Percentiles rank a stretch among this genome's conserved stretches.
Conservation (phyloP, 441 rosid genomes). For the Aleurites moluccanus region DNA sequence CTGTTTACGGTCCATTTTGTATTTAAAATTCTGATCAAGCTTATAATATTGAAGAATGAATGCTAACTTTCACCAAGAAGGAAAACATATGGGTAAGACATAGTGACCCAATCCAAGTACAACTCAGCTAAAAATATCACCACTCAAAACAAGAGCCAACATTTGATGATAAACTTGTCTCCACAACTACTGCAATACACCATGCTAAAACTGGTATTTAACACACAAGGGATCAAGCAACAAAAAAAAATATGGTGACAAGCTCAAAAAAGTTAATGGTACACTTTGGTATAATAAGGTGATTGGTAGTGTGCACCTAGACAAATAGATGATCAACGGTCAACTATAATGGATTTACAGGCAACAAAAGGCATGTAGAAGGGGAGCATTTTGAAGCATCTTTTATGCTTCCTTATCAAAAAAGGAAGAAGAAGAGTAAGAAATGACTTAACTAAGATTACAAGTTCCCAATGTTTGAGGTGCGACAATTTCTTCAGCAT, state of each 20-base stretch:
- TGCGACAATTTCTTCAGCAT: background rate
- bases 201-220: background rate
- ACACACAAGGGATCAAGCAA: background rate
- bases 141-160: background rate
- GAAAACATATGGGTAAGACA: background rate
- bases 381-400: background rate
- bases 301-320: background rate
- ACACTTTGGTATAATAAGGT: background rate
- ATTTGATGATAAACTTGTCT: background rate
- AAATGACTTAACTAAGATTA: background rate
- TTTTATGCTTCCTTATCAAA: background rate
- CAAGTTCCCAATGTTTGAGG: background rate
- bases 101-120: background rate
- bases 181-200: background rate
- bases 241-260: background rate
- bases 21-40: background rate
- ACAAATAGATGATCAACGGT: background rate
- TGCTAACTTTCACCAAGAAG: background rate
- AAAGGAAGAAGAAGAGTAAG: background rate
- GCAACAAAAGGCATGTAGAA: background rate
- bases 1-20: background rate
- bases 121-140: background rate
- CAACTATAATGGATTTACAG: background rate
- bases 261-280: conserved; percentile 2
- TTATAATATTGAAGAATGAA: background rate